phyloP scores from a whole-genome alignment of 2,329 filamentous ascomycete species.

The Trichophyton rubrum region DNA sequence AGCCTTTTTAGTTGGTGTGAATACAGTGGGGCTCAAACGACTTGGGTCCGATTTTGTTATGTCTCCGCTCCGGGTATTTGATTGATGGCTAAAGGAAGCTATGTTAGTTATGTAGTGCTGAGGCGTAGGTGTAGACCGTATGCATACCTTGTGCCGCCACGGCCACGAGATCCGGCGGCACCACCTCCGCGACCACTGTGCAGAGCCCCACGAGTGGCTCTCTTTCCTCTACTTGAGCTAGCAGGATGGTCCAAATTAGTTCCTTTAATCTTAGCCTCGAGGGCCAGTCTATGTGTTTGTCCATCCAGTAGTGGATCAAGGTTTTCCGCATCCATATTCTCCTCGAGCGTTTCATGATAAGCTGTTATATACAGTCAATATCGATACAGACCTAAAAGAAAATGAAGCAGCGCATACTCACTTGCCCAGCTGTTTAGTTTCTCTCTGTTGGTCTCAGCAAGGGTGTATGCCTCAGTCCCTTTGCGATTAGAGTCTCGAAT shows the following conservation, averaged over 20 bases:
- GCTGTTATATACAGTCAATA: background rate
- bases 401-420: constrained; percentile 15
- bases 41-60: background rate
- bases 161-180: constrained; percentile 16
- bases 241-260: background rate
- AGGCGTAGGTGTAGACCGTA: background rate
- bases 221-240: background rate
- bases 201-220: background rate
- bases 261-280: background rate
- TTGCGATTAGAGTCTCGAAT: constrained; percentile 20
- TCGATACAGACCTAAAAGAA: background rate
- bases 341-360: constrained; percentile 16
- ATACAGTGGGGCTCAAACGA: background rate
- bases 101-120: background rate
- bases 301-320: constrained; percentile 26
- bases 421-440: constrained; percentile 24
- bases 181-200: constrained; percentile 18
- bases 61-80: background rate
- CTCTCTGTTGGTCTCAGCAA: constrained; percentile 18
- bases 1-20: background rate
- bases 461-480: constrained; percentile 20
- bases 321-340: constrained; percentile 21
- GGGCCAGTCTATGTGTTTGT: constrained; percentile 25
- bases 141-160: constrained; percentile 3
- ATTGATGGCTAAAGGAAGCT: background rate